Evolutionary conservation across 2,329 filamentous ascomycete genomes (phyloP).

Genomic region (Botrytis byssoidea): DNA sequence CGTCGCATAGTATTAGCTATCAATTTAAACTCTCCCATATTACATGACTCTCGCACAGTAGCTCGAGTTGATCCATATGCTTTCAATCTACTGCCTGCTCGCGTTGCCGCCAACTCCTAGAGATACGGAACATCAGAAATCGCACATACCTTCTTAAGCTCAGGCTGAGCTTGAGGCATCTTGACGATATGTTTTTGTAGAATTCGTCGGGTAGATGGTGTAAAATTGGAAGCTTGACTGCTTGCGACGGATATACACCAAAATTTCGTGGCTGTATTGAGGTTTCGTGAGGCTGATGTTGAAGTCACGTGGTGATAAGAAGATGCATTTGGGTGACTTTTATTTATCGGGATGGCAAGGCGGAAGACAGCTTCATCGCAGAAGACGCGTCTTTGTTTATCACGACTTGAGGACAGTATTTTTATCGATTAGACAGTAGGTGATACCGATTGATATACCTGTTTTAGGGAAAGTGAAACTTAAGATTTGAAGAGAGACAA

Average conservation of each 20-base stretch:
- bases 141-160: constrained; percentile 85
- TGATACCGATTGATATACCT: neutral
- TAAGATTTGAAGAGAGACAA: neutral
- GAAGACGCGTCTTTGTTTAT: neutral
- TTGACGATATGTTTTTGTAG: constrained; percentile 36
- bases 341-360: constrained; percentile 1
- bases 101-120: constrained; percentile 16
- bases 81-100: constrained; percentile 17
- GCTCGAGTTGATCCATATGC: neutral
- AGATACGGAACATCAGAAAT: neutral
- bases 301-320: constrained; percentile 35
- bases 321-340: neutral
- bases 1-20: constrained; percentile 28
- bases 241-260: constrained; percentile 10
- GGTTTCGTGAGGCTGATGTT: constrained; percentile 24
- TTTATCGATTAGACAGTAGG: too few relatives aligned
- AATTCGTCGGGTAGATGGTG: constrained; percentile 21
- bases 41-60: constrained; percentile 18
- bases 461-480: neutral
- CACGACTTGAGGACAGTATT: neutral
- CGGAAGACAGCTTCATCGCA: neutral
- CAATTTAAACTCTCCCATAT: constrained; percentile 53
- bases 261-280: constrained; percentile 23
- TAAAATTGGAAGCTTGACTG: constrained; percentile 19
- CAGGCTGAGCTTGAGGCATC: constrained; percentile 98